Evolutionary conservation across 306 rosid genomes (phyloP).

Genomic region (Prinsepia uniflora): DNA sequence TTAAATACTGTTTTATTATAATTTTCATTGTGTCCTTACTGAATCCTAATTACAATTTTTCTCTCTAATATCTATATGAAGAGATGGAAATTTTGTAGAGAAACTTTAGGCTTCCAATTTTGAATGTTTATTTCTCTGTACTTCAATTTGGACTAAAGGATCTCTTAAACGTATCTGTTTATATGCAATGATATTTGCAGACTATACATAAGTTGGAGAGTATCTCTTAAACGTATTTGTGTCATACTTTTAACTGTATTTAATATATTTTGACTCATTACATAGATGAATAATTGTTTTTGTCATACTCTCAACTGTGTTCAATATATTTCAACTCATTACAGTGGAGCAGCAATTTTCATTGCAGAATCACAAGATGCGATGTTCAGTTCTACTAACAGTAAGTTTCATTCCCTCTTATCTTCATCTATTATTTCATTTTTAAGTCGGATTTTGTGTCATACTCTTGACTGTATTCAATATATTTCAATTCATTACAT

Average conservation of each 20-base stretch:
- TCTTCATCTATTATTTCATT: not conserved
- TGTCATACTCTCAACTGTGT: too few relatives aligned
- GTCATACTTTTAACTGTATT: not conserved
- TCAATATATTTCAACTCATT: too few relatives aligned
- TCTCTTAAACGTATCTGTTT: not conserved
- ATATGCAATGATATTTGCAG: slow-evolving; percentile 36
- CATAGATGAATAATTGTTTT: not conserved
- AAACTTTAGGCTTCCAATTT: not conserved
- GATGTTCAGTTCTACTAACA: slow-evolving; percentile 76
- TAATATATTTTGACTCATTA: not conserved
- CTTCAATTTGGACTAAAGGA: not conserved
- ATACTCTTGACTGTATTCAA: not conserved
- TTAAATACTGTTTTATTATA: not conserved
- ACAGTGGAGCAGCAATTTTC: not conserved
- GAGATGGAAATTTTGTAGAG: too few relatives aligned
- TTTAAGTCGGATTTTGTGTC: slow-evolving; percentile 3
- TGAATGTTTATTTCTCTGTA: not conserved
- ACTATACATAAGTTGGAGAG: slow-evolving; percentile 66
- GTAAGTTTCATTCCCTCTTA: slow-evolving; percentile 40
- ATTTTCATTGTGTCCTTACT: not conserved
- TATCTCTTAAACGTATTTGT: too few relatives aligned
- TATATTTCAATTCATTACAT: not conserved
- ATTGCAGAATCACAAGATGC: slow-evolving; percentile 11
- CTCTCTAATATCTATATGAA: not conserved
- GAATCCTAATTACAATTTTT: not conserved